Evolutionary conservation across 177 flowering plant genomes (phyloP), one percentile per base, ranked within the genome.

Genomic region (Telopea speciosissima): DNA sequence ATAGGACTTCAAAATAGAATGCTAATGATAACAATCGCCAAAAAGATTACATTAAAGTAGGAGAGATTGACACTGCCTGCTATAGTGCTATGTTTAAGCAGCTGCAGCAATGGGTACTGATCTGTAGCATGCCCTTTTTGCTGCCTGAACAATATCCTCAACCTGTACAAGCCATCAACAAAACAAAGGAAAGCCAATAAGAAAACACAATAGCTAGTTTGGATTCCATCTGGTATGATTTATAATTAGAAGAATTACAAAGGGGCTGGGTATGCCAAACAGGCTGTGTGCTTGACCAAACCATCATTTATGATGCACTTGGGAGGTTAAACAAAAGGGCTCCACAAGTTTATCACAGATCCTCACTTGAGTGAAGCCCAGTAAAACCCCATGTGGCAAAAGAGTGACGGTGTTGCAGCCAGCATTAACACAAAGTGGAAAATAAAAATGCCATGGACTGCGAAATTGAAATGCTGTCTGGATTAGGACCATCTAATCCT

Each of bases 91-190:
- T 44, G 65, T 31, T 69, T 76, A 88, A 72, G 88, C 93, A 78
- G 84, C 65, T 62, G 91, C 92, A 68, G 87, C 89, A 81, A 83
- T 11, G 36, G 91, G 75, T 49, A 71, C 82, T 24, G 93, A 79
- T 83, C 97, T 82, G 79, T 85, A 86, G 81, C 97, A 93, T 25
- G 89, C 83, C 73, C 98, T 85, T 78, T 89, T 89, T 22, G 88
- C 95, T 49, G 96, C 98, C 10, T 95, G 91, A 11, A 94, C 96
- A 58, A 94, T 92, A 74, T 94, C 98, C 69, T 94, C 98, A 56
- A 92, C 80, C 98, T 94, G 87, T 49, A 74, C 13, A 73, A 40
- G 24, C 16, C 19, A 70, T 22, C 23, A 60, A 23, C 24, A 66
- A 56, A 52, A 58, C 14, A 16, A 49, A 3, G 19, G 5, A 49